Conservation (phyloP, 495 filamentous ascomycete species). For the Penicillium angulare region DNA sequence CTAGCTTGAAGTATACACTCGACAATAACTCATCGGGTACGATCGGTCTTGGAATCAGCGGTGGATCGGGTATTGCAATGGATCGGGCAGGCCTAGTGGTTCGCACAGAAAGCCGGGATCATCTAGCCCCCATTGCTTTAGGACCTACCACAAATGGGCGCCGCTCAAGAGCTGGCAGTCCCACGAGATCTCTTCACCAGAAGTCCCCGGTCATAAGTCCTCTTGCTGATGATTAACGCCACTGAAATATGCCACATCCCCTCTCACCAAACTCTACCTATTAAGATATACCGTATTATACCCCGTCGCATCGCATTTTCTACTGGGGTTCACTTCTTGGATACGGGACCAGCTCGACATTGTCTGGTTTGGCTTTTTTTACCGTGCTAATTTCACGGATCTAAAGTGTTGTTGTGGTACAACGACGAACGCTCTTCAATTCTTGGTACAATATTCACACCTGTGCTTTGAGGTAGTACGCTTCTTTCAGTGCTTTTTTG, state of each 20-base stretch:
- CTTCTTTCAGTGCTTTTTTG: constrained; percentile 20
- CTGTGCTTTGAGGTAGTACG: constrained; percentile 33
- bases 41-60: constrained; percentile 47
- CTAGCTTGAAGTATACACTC: constrained; percentile 54
- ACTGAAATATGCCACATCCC: constrained; percentile 9
- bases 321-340: constrained; percentile 19
- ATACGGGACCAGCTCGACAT: not conserved
- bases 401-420: constrained; percentile 1
- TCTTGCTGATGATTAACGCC: constrained; percentile 40
- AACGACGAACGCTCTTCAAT: constrained; percentile 13
- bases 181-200: constrained; percentile 40
- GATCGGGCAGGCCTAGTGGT: constrained; percentile 73
- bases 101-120: constrained; percentile 78
- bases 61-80: constrained; percentile 54
- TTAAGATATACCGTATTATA: constrained; percentile 4
- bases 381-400: not conserved
- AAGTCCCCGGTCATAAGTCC: constrained; percentile 44
- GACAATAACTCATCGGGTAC: constrained; percentile 55
- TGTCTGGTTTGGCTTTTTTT: not conserved
- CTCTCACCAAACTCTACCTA: constrained; percentile 19
- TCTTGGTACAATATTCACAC: constrained; percentile 27
- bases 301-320: constrained; percentile 27
- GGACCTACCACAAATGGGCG: constrained; percentile 46
- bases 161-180: constrained; percentile 45
- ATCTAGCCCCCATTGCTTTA: constrained; percentile 48